phyloP scores from a whole-genome alignment of 2,329 filamentous ascomycete species.

The Dactylella cylindrospora region DNA sequence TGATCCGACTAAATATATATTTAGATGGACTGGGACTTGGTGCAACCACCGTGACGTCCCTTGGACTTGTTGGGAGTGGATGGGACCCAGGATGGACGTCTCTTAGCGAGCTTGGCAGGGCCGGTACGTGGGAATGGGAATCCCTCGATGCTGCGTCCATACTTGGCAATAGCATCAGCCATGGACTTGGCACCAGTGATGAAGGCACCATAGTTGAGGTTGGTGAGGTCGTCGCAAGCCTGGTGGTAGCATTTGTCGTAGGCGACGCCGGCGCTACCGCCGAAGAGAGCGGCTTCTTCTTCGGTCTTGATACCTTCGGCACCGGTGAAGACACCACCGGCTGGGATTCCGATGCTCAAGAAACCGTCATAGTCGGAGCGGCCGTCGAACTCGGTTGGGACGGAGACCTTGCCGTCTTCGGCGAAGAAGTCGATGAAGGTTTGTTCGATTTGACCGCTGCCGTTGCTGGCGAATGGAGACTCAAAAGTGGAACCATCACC shows the following conservation, averaged over 20 bases:
- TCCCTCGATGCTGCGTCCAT: conserved; percentile 65
- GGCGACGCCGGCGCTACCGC: conserved; percentile 57
- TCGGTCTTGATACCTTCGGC: conserved; percentile 63
- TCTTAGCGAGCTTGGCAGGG: conserved; percentile 29
- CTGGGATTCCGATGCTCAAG: conserved; percentile 59
- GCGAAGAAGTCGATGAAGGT: conserved; percentile 59
- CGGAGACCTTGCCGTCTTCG: conserved; percentile 54
- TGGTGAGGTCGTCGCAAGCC: conserved; percentile 38
- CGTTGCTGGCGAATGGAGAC: conserved; percentile 57
- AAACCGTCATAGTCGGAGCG: conserved; percentile 64
- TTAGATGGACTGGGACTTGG: too few relatives aligned
- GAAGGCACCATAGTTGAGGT: conserved; percentile 48
- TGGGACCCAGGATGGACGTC: too few relatives aligned
- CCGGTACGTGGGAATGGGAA: conserved; percentile 57
- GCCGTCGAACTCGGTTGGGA: conserved; percentile 59
- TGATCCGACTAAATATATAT: too few relatives aligned
- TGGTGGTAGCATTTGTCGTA: conserved; percentile 44
- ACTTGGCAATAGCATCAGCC: conserved; percentile 71
- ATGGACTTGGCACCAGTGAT: conserved; percentile 56
- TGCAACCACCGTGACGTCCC: too few relatives aligned
- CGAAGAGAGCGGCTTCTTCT: conserved; percentile 58
- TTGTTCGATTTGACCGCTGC: conserved; percentile 60
- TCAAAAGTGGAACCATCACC: conserved; percentile 62
- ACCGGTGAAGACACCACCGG: conserved; percentile 63
- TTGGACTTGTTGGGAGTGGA: background rate